These are phyloP conservation scores for Epichloe sibirici DNA, from an alignment of 2,329 filamentous ascomycete genomes.

Conservation along the genomic window DNA sequence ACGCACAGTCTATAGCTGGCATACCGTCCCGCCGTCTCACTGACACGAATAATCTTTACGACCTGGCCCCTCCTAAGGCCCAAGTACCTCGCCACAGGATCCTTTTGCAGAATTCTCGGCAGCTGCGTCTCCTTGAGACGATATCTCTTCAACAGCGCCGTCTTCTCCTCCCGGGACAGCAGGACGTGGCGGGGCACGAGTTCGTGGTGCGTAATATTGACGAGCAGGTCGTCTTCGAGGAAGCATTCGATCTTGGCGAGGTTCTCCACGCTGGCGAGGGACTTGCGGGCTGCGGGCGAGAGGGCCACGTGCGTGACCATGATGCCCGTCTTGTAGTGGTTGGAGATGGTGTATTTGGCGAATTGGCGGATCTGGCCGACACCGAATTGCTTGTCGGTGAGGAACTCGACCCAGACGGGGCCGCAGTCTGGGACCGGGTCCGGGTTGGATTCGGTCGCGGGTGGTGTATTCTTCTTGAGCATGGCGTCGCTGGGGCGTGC, in stretches of 20 bases:
- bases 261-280: slow-evolving; percentile 64
- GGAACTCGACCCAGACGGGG: slow-evolving; percentile 89
- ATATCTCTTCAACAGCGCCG: slow-evolving; percentile 74
- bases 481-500: slow-evolving; percentile 74
- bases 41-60: slow-evolving; percentile 94
- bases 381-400: slow-evolving; percentile 65
- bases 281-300: slow-evolving; percentile 77
- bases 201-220: slow-evolving; percentile 98
- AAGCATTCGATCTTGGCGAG: slow-evolving; percentile 85
- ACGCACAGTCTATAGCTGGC: slow-evolving; percentile 77
- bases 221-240: slow-evolving; percentile 85
- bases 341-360: slow-evolving; percentile 65
- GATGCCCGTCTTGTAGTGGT: slow-evolving; percentile 81
- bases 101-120: slow-evolving; percentile 79
- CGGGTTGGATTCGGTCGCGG: slow-evolving; percentile 55
- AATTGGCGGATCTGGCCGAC: slow-evolving; percentile 89
- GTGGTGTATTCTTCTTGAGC: slow-evolving; percentile 70
- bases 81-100: slow-evolving; percentile 86
- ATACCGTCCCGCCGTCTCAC: slow-evolving; percentile 91
- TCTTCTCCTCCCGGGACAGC: slow-evolving; percentile 82
- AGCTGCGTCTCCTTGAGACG: slow-evolving; percentile 95
- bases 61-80: slow-evolving; percentile 86
- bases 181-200: slow-evolving; percentile 89
- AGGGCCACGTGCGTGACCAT: slow-evolving; percentile 76
- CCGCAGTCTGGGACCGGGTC: slow-evolving; percentile 65